These are phyloP conservation scores for Jamesozyma gamospora DNA, from an alignment of 805 yeast species.

Conservation along the genomic window DNA sequence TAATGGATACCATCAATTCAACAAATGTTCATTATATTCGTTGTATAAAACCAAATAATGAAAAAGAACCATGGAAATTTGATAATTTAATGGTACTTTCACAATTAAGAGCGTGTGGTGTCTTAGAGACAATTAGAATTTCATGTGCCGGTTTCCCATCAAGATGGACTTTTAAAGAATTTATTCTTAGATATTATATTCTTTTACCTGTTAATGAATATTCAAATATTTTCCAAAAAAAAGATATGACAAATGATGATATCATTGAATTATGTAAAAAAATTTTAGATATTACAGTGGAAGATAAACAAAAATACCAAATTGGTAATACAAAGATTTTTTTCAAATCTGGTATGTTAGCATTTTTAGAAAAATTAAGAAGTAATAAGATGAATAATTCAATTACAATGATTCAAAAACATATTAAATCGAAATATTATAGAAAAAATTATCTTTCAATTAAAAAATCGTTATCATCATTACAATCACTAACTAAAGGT, in stretches of 20 bases:
- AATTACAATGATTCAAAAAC: conserved; percentile 79
- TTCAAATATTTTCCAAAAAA: conserved; percentile 45
- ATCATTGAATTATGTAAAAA: conserved; percentile 56
- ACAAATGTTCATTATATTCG: conserved; percentile 95
- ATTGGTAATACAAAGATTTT: conserved; percentile 89
- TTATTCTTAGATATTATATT: conserved; percentile 80
- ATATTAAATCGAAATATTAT: conserved; percentile 53
- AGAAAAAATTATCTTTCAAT: conserved; percentile 51
- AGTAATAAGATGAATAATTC: conserved; percentile 66
- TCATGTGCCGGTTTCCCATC: conserved; percentile 98
- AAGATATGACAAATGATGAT: conserved; percentile 41
- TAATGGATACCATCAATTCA: conserved; percentile 86
- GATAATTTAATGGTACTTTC: conserved; percentile 91
- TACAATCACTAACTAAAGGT: conserved; percentile 63
- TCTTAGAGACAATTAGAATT: conserved; percentile 87
- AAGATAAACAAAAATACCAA: conserved; percentile 65
- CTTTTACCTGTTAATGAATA: conserved; percentile 64
- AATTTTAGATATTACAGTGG: conserved; percentile 55
- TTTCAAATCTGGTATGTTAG: conserved; percentile 94
- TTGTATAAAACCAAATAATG: conserved; percentile 94
- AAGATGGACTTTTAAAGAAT: conserved; percentile 89
- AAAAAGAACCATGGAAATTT: conserved; percentile 90
- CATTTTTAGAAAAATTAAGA: conserved; percentile 77
- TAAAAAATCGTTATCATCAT: conserved; percentile 40
- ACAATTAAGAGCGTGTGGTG: conserved; percentile 97